Percentiles rank a stretch among this genome's conserved stretches.
Conservation (phyloP, 345 rosid species). For the Pugionium dolabratum region DNA sequence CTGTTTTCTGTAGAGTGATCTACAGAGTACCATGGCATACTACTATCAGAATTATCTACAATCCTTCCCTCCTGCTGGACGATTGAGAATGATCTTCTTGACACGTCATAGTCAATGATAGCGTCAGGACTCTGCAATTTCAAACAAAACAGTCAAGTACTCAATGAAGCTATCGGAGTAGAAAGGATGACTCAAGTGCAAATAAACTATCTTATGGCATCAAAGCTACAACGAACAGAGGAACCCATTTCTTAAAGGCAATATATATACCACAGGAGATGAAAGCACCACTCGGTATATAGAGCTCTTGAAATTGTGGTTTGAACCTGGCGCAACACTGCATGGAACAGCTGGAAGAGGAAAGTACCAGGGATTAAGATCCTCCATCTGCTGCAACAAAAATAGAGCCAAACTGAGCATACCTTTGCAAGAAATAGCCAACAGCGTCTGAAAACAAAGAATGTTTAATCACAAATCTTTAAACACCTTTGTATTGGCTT, state of each 20-base stretch:
- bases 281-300: slow-evolving; percentile 77
- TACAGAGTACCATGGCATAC: slow-evolving; percentile 33
- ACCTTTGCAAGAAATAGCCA: slow-evolving; percentile 7
- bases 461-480: not conserved
- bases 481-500: slow-evolving; percentile 50
- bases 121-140: slow-evolving; percentile 77
- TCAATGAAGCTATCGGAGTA: slow-evolving; percentile 6
- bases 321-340: slow-evolving; percentile 72
- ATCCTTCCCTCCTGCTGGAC: slow-evolving; percentile 61
- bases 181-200: not conserved
- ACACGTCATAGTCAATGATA: slow-evolving; percentile 79
- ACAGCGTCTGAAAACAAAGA: slow-evolving; percentile 5
- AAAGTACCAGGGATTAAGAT: slow-evolving; percentile 82
- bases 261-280: slow-evolving; percentile 78
- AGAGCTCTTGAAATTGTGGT: slow-evolving; percentile 67
- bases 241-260: slow-evolving; percentile 24
- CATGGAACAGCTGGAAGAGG: slow-evolving; percentile 69
- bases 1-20: slow-evolving; percentile 32
- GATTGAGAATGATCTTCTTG: slow-evolving; percentile 51
- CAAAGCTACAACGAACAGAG: slow-evolving; percentile 1
- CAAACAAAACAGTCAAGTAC: slow-evolving; percentile 18
- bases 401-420: not conserved
- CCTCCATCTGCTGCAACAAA: slow-evolving; percentile 39
- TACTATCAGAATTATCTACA: slow-evolving; percentile 36
- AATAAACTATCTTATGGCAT: slow-evolving; percentile 10